Conservation (phyloP, 495 filamentous ascomycete species). For the Daldinia decipiens region DNA sequence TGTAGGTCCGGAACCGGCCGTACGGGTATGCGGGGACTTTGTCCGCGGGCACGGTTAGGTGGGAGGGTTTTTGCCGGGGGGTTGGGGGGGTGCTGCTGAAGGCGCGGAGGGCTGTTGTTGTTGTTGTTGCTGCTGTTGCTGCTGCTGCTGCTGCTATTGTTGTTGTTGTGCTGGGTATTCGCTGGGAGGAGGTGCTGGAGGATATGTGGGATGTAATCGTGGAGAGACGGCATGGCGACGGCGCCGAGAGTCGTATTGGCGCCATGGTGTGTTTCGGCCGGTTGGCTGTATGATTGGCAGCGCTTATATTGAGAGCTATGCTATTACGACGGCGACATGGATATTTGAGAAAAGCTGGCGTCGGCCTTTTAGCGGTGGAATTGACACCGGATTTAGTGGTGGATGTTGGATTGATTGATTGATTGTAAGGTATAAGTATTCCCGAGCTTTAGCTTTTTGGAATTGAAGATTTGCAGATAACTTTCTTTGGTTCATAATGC, state of each 20-base stretch:
- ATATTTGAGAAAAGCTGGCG: background rate
- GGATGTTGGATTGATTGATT: background rate
- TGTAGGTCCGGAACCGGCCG: slow-evolving; percentile 80
- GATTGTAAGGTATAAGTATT: background rate
- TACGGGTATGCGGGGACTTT: slow-evolving; percentile 82
- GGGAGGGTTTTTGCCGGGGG: slow-evolving; percentile 43
- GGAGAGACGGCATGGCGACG: slow-evolving; percentile 30
- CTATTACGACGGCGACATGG: background rate
- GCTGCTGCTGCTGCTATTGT: too few relatives aligned
- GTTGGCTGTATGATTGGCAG: background rate
- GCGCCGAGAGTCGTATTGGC: slow-evolving; percentile 28
- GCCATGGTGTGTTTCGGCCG: slow-evolving; percentile 18
- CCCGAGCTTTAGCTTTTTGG: background rate
- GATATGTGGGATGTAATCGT: slow-evolving; percentile 18
- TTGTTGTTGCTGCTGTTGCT: background rate
- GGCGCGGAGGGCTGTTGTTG: background rate
- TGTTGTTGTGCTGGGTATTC: slow-evolving; percentile 2
- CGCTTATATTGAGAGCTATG: background rate
- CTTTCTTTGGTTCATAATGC: background rate
- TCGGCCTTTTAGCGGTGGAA: background rate
- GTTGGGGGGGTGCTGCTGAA: slow-evolving; percentile 41
- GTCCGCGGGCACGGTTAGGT: slow-evolving; percentile 46
- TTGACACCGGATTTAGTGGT: background rate
- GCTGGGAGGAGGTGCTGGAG: slow-evolving; percentile 29
- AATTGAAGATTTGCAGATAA: slow-evolving; percentile 1